A percentile compares a stretch with the other conserved stretches of the same genome.
Conservation (phyloP, 2,329 filamentous ascomycete species). For the Penicillium concentricum region DNA sequence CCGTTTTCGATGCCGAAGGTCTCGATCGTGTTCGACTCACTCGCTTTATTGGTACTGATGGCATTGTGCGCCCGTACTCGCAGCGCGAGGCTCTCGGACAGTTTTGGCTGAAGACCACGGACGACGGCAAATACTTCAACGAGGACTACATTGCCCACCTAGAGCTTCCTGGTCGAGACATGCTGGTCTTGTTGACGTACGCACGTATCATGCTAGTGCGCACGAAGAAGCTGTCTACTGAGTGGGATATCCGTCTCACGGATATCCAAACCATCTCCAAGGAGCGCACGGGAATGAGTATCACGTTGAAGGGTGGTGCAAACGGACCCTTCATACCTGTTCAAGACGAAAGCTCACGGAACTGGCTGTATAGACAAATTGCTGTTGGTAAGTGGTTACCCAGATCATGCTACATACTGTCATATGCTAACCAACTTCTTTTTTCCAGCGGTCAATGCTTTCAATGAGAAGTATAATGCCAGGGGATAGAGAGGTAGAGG, state of each 20-base stretch:
- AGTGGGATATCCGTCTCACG: slow-evolving; percentile 95
- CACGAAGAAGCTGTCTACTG: slow-evolving; percentile 77
- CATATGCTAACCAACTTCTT: slow-evolving; percentile 10
- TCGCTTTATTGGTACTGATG: slow-evolving; percentile 87
- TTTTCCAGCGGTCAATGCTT: slow-evolving; percentile 59
- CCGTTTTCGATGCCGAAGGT: slow-evolving; percentile 92
- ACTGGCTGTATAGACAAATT: slow-evolving; percentile 67
- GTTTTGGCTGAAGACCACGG: slow-evolving; percentile 97
- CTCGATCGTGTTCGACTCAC: slow-evolving; percentile 92
- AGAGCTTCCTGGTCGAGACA: slow-evolving; percentile 83
- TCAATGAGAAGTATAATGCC: slow-evolving; percentile 66
- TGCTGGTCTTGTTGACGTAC: slow-evolving; percentile 86
- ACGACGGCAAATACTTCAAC: slow-evolving; percentile 97
- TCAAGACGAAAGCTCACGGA: slow-evolving; percentile 74
- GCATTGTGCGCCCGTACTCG: slow-evolving; percentile 90
- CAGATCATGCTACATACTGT: neutral
- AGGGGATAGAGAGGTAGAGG: slow-evolving; percentile 47
- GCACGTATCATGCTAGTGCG: slow-evolving; percentile 85
- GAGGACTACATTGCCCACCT: slow-evolving; percentile 96
- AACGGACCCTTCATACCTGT: slow-evolving; percentile 96
- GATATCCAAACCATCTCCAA: slow-evolving; percentile 97
- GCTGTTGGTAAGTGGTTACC: slow-evolving; percentile 50
- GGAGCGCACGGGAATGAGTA: slow-evolving; percentile 88
- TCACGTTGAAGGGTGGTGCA: slow-evolving; percentile 82
- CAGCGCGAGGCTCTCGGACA: slow-evolving; percentile 94